phyloP scores from a whole-genome alignment of 2,329 filamentous ascomycete species.

The Plectosphaerella plurivora region DNA sequence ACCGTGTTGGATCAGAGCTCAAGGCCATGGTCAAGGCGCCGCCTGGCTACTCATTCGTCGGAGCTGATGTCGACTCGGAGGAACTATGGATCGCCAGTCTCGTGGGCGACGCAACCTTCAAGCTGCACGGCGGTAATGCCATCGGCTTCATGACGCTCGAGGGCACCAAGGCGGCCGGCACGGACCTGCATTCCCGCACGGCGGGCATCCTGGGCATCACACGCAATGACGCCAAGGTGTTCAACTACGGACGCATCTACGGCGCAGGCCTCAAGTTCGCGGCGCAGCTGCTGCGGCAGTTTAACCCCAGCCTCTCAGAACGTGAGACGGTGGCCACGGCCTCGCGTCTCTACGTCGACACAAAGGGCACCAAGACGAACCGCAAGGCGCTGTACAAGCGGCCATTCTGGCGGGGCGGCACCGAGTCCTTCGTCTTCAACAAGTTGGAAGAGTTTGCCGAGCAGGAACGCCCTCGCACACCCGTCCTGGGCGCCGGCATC shows the following conservation, averaged over 20 bases:
- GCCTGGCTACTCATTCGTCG: conserved; percentile 86
- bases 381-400: conserved; percentile 67
- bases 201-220: conserved; percentile 90
- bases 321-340: conserved; percentile 72
- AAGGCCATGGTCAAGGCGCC: conserved; percentile 96
- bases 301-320: conserved; percentile 82
- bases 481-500: conserved; percentile 89
- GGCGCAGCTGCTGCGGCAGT: conserved; percentile 82
- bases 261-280: conserved; percentile 96
- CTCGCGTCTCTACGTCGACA: conserved; percentile 76
- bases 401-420: conserved; percentile 91
- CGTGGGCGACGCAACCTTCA: conserved; percentile 90
- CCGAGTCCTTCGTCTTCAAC: conserved; percentile 97
- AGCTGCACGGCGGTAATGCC: conserved; percentile 91
- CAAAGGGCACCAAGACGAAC: conserved; percentile 83
- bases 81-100: conserved; percentile 98
- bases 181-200: conserved; percentile 90
- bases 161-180: conserved; percentile 89
- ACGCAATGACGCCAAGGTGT: conserved; percentile 91
- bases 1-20: conserved; percentile 91
- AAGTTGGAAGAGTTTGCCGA: conserved; percentile 97
- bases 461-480: conserved; percentile 84
- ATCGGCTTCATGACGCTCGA: conserved; percentile 99
- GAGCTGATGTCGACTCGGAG: conserved; percentile 94
- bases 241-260: conserved; percentile 98